These are phyloP conservation scores for Flaveria floridana DNA, from an alignment of 140 eudicot genomes.

Conservation along the genomic window DNA sequence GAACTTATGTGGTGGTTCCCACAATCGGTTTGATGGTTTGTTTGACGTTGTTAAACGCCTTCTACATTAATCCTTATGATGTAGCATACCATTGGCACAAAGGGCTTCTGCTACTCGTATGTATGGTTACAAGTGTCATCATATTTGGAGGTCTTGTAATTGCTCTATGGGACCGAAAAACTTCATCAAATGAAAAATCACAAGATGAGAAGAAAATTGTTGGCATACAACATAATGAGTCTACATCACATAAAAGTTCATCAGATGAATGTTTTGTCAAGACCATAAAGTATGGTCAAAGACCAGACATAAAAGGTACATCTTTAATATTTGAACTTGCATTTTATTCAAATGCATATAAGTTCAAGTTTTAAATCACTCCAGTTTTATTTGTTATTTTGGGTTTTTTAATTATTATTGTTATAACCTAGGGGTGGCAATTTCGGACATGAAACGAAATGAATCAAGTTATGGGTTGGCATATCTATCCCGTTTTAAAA, in stretches of 20 bases:
- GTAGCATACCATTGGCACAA: constrained; percentile 72
- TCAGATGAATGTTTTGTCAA: constrained; percentile 29
- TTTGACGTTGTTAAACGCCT: constrained; percentile 46
- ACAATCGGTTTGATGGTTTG: constrained; percentile 55
- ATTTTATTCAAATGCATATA: neutral
- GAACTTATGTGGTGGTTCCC: constrained; percentile 55
- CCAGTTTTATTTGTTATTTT: no score
- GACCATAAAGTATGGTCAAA: constrained; percentile 53
- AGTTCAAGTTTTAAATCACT: neutral
- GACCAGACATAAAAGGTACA: constrained; percentile 79
- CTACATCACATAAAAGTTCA: constrained; percentile 34
- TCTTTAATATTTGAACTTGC: neutral
- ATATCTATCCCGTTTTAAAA: no score
- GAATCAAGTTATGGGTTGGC: no score
- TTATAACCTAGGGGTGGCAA: neutral
- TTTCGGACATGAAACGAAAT: no score
- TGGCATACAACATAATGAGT: constrained; percentile 27
- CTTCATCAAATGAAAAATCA: constrained; percentile 31
- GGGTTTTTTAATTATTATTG: neutral
- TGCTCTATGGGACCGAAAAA: constrained; percentile 57
- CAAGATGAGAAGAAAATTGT: constrained; percentile 19
- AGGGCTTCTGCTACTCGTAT: constrained; percentile 64
- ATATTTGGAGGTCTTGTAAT: constrained; percentile 70
- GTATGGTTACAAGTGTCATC: constrained; percentile 67
- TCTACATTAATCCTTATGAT: constrained; percentile 51